Base-by-base conservation (phyloP, 2,329 filamentous ascomycete species). In the Emergomyces pasteurianus region DNA sequence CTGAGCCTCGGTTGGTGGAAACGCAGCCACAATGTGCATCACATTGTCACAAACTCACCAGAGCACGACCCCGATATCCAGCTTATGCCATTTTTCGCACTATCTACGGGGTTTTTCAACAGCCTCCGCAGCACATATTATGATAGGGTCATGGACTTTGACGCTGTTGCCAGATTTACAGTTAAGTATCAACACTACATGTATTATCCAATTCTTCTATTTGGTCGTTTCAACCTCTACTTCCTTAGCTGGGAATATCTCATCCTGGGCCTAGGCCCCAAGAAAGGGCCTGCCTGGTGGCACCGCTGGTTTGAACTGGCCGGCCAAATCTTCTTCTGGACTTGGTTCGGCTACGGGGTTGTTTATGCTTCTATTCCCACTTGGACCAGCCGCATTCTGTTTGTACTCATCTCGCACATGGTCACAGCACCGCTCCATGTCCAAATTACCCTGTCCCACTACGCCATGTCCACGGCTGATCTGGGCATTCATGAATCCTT, bases 1-100 rank as follows among this genome's bases (percentile, higher is more conserved):
- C 76, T 99, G 49, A 95, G 90, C 26, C 77, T 95, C 58, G 89
- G 92, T 54, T 97, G 92, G 92, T 99, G 92, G 92, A 97, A 97
- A 76, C 82, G 85, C 64, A 96, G 86, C 72, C 92, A 97, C 75
- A 97, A 97, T 70, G 91, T 96, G 7, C 92, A 97, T 71, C 92
- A 97, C 70, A 90, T 97, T 67, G 88, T 97, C 58, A 97, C 92
- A n/a, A 97, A 97, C 73, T 87, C 87, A 53, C 89, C 92, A 16
- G 92, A 96, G 73, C 92, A 97, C 71, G 92, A 97, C 71, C 92
- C 92, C 0, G 92, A 97, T 71, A 97, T 96, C 67, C 85, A 92
- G 72, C 88, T 95, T 72, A 84, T 95, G 74, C 91, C 91, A 3
- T 87, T 96, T 72, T 90, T 96, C 71, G 89, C 90, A 63, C 84